These are phyloP conservation scores for Echeveria elegans DNA, from an alignment of 164 flowering plant species.

Conservation along the genomic window DNA sequence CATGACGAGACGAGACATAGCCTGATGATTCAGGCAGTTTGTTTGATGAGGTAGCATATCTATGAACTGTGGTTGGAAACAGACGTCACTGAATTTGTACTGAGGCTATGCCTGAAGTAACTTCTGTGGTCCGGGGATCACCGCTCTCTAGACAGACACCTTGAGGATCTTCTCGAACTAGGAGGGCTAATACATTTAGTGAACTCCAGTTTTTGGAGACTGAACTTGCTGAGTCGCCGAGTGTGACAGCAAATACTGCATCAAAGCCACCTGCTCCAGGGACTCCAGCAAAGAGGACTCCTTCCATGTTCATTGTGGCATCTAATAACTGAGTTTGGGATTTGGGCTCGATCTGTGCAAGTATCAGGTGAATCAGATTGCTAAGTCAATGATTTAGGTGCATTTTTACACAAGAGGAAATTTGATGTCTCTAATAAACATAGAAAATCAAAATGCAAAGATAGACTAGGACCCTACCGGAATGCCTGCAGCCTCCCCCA, in stretches of 20 bases:
- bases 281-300: conserved; percentile 92
- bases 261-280: conserved; percentile 99
- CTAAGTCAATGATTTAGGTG: background rate
- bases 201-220: conserved; percentile 66
- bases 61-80: background rate
- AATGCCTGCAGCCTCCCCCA: conserved; percentile 91
- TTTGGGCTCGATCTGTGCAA: conserved; percentile 90
- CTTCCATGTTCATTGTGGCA: conserved; percentile 76
- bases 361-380: background rate
- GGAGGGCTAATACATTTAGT: conserved; percentile 65
- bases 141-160: conserved; percentile 70
- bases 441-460: background rate
- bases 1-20: background rate
- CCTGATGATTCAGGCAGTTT: background rate
- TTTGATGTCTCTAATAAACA: background rate
- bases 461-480: conserved; percentile 50
- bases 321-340: conserved; percentile 83
- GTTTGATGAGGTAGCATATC: background rate
- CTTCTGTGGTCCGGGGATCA: conserved; percentile 63
- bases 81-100: conserved; percentile 21
- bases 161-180: conserved; percentile 86
- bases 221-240: conserved; percentile 51
- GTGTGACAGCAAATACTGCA: conserved; percentile 83
- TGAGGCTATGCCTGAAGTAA: conserved; percentile 52
- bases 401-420: background rate